Evolutionary conservation across 805 yeast species (phyloP).

Genomic region (Metschnikowia aberdeeniae): DNA sequence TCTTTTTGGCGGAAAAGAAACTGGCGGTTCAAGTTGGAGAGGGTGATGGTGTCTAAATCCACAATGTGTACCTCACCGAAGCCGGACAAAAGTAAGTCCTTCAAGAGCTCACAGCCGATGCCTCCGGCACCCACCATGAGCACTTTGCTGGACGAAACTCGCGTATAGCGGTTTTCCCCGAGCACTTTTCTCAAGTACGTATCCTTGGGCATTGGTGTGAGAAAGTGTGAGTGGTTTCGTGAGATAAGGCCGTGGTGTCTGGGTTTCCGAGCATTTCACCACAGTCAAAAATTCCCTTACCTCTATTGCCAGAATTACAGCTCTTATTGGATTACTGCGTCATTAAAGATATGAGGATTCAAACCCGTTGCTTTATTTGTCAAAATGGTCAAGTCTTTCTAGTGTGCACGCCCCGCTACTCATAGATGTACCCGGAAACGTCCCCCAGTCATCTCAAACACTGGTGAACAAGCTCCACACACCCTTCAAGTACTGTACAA

Average conservation of each 20-base stretch:
- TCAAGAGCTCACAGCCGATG: constrained; percentile 87
- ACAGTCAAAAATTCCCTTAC: no score
- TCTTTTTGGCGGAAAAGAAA: constrained; percentile 86
- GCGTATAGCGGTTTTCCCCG: constrained; percentile 31
- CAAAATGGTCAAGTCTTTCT: no score
- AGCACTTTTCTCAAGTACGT: constrained; percentile 43
- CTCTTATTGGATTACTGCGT: no score
- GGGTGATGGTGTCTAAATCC: constrained; percentile 93
- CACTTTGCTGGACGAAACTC: constrained; percentile 47
- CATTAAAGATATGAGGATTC: no score
- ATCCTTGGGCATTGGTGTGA: constrained; percentile 32
- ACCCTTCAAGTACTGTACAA: constrained; percentile 72
- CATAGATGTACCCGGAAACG: no score
- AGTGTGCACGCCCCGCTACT: no score
- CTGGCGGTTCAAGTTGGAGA: constrained; percentile 89
- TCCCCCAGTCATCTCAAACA: constrained; percentile 31
- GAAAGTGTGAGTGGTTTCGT: constrained; percentile 1
- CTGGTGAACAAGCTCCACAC: constrained; percentile 65
- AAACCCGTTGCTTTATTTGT: no score
- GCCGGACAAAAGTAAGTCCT: constrained; percentile 73
- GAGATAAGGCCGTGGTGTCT: background rate
- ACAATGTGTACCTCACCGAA: constrained; percentile 86
- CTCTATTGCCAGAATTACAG: no score
- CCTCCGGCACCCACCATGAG: constrained; percentile 95
- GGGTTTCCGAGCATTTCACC: background rate